These are phyloP conservation scores for Epichloe scottii DNA, from an alignment of 2,329 filamentous ascomycete genomes.

Conservation along the genomic window DNA sequence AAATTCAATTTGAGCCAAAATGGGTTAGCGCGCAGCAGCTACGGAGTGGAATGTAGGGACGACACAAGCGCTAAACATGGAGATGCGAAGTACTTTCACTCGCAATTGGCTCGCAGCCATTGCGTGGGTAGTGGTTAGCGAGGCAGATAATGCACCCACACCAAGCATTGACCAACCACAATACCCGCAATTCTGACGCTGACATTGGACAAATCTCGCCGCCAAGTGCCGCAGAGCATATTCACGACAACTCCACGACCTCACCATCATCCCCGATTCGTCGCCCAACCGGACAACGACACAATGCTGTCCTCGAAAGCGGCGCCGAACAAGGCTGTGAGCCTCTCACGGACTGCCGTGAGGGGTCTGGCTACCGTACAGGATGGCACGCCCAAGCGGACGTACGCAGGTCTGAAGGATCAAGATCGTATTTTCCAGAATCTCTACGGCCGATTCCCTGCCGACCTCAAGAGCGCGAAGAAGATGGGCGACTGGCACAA, in stretches of 20 bases:
- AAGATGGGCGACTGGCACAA: slow-evolving; percentile 99
- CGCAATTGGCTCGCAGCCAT: accelerated
- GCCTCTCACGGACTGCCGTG: slow-evolving; percentile 31
- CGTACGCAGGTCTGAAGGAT: slow-evolving; percentile 80
- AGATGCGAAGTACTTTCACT: not conserved
- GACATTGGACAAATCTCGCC: slow-evolving; percentile 20
- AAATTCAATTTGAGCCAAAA: not conserved
- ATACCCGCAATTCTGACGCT: slow-evolving; percentile 23
- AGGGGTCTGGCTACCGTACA: slow-evolving; percentile 74
- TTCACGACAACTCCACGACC: slow-evolving; percentile 15
- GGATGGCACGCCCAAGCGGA: slow-evolving; percentile 56
- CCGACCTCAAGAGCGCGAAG: slow-evolving; percentile 86
- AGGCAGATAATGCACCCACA: slow-evolving; percentile 15
- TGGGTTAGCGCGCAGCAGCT: not conserved
- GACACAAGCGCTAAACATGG: not conserved
- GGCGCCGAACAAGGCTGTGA: slow-evolving; percentile 26
- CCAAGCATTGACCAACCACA: slow-evolving; percentile 29
- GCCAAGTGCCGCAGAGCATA: slow-evolving; percentile 23
- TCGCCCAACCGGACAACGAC: slow-evolving; percentile 18
- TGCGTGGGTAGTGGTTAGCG: slow-evolving; percentile 18
- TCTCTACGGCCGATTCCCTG: slow-evolving; percentile 83
- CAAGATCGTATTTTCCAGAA: slow-evolving; percentile 99
- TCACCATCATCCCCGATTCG: slow-evolving; percentile 10
- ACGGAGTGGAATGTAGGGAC: not conserved
- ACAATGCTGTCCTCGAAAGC: slow-evolving; percentile 34